Conservation (phyloP, 164 flowering plant genomes). For the Santalum album region DNA sequence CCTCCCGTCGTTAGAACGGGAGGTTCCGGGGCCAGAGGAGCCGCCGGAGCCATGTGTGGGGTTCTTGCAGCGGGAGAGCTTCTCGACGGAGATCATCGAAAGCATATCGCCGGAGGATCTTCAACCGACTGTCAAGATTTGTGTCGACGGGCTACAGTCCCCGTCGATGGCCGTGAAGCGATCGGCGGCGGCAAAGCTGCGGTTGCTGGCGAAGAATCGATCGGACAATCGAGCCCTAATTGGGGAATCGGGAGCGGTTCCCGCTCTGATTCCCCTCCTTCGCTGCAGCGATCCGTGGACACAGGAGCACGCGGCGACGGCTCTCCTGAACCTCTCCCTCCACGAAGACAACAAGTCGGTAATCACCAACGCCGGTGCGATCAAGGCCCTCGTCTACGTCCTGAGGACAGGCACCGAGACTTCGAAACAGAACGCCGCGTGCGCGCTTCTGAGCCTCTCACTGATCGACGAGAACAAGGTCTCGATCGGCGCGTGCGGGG, state of each 20-base stretch:
- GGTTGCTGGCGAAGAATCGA: conserved; percentile 82
- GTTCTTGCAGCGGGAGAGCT: conserved; percentile 47
- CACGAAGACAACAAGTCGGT: conserved; percentile 46
- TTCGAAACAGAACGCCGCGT: conserved; percentile 94
- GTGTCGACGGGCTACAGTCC: conserved; percentile 56
- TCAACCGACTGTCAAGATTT: conserved; percentile 63
- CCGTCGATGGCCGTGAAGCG: conserved; percentile 48
- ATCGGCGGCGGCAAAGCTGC: conserved; percentile 75
- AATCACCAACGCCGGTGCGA: conserved; percentile 51
- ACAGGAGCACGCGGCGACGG: conserved; percentile 91
- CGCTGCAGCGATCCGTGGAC: conserved; percentile 69
- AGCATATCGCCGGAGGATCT: conserved; percentile 73
- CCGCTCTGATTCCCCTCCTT: conserved; percentile 63
- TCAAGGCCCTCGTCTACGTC: conserved; percentile 73
- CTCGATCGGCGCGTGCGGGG: conserved; percentile 92
- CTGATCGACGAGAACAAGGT: conserved; percentile 72
- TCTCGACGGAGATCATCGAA: conserved; percentile 69
- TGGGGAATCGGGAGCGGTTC: conserved; percentile 82
- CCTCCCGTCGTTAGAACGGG: conserved; percentile 28
- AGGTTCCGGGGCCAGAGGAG: conserved; percentile 11
- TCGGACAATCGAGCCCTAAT: conserved; percentile 79
- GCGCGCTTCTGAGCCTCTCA: conserved; percentile 71
- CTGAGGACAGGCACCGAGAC: conserved; percentile 84
- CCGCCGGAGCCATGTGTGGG: conserved; percentile 53
- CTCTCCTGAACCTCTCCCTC: conserved; percentile 77